Percentiles rank a stretch among this genome's conserved stretches.
phyloP scores from a whole-genome alignment of 805 yeast species.

The Blastobotrys parvus region DNA sequence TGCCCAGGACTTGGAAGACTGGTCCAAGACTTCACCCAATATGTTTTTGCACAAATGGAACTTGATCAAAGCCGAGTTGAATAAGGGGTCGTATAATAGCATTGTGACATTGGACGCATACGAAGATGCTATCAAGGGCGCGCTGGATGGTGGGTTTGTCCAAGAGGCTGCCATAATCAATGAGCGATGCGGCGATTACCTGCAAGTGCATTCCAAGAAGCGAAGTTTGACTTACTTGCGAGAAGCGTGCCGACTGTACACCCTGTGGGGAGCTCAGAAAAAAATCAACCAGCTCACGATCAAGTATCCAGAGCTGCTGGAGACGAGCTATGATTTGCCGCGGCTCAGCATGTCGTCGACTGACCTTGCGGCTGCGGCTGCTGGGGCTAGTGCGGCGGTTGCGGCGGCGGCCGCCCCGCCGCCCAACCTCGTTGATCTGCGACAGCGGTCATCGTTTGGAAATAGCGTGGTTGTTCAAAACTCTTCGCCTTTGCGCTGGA shows the following conservation, averaged over 20 bases:
- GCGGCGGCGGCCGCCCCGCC: background rate
- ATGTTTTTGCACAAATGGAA: constrained; percentile 34
- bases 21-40: constrained; percentile 32
- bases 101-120: constrained; percentile 37
- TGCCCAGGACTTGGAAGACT: constrained; percentile 25
- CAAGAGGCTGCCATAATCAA: constrained; percentile 35
- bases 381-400: constrained; percentile 14
- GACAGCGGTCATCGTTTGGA: constrained; percentile 10
- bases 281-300: constrained; percentile 16
- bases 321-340: constrained; percentile 20
- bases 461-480: constrained; percentile 13
- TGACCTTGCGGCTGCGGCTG: constrained; percentile 23
- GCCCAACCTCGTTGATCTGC: constrained; percentile 22
- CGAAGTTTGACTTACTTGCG: constrained; percentile 33
- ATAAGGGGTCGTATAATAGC: constrained; percentile 22
- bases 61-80: constrained; percentile 31
- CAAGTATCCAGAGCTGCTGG: constrained; percentile 29
- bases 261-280: constrained; percentile 19
- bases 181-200: constrained; percentile 33
- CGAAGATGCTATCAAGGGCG: constrained; percentile 38
- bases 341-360: constrained; percentile 24
- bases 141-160: constrained; percentile 26
- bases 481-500: constrained; percentile 24
- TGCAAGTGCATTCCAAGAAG: constrained; percentile 29
- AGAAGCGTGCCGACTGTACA: constrained; percentile 26